These are phyloP conservation scores for Fusarium sp. DNA, from an alignment of 2,329 filamentous ascomycete genomes.

Conservation along the genomic window DNA sequence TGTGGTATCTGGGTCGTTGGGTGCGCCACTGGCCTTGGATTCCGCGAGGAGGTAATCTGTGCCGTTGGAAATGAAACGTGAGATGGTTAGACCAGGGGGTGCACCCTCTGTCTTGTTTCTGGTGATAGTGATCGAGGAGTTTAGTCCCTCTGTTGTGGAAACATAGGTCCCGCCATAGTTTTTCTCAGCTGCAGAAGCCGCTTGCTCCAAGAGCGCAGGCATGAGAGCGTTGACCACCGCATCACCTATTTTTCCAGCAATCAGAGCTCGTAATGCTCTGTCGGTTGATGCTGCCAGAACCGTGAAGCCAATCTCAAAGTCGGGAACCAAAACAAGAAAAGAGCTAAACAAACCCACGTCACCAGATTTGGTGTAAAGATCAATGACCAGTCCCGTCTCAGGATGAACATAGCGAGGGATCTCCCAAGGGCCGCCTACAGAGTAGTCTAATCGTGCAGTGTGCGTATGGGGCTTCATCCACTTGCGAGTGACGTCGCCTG, in stretches of 20 bases:
- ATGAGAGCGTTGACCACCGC: slow-evolving; percentile 9
- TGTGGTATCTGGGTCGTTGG: not conserved
- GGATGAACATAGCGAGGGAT: slow-evolving; percentile 51
- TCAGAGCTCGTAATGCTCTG: not conserved
- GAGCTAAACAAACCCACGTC: slow-evolving; percentile 39
- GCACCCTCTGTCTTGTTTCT: slow-evolving; percentile 21
- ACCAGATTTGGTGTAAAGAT: slow-evolving; percentile 30
- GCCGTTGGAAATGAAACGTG: slow-evolving; percentile 16
- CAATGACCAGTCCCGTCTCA: slow-evolving; percentile 56
- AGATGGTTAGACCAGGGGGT: slow-evolving; percentile 10
- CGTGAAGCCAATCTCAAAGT: slow-evolving; percentile 56
- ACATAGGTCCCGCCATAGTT: slow-evolving; percentile 26
- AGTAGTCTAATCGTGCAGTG: slow-evolving; percentile 53
- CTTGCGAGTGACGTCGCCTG: slow-evolving; percentile 48
- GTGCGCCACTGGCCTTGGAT: not conserved
- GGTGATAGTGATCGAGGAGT: slow-evolving; percentile 20
- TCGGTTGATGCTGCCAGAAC: slow-evolving; percentile 48
- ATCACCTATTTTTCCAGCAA: slow-evolving; percentile 13
- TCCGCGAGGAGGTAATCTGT: slow-evolving; percentile 1
- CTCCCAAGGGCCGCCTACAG: slow-evolving; percentile 55
- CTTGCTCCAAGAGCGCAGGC: slow-evolving; percentile 18
- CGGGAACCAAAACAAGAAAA: slow-evolving; percentile 54
- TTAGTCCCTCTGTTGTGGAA: slow-evolving; percentile 2
- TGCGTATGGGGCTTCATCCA: slow-evolving; percentile 57
- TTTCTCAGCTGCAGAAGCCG: slow-evolving; percentile 13